These are phyloP conservation scores for Amanita phalloides DNA, from an alignment of 768 basidiomycete species.

Conservation along the genomic window DNA sequence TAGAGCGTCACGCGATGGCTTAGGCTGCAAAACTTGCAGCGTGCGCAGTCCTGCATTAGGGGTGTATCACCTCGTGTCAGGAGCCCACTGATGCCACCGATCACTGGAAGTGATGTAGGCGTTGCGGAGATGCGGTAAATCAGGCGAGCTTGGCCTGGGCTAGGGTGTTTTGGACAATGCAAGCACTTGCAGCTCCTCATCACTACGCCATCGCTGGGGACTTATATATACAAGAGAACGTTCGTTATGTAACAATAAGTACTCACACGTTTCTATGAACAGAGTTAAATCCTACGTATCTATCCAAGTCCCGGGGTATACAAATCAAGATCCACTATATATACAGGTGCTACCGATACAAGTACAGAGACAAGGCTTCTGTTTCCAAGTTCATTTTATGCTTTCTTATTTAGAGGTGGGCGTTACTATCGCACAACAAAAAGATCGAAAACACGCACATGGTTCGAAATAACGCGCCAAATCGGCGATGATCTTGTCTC, in stretches of 20 bases:
- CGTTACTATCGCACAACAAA: neutral
- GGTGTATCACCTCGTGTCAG: too few species aligned
- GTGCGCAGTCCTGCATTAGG: too few species aligned
- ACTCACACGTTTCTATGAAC: neutral
- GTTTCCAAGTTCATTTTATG: neutral
- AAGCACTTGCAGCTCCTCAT: too few species aligned
- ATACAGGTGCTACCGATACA: slow-evolving; percentile 4
- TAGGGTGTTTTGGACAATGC: too few species aligned
- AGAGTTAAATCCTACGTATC: neutral
- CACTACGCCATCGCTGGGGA: neutral
- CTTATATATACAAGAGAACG: neutral
- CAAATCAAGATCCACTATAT: neutral
- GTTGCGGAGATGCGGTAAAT: too few species aligned
- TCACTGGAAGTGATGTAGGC: too few species aligned
- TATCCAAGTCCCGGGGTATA: neutral
- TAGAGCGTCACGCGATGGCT: too few species aligned
- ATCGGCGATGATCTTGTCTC: slow-evolving; percentile 30
- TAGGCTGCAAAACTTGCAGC: too few species aligned
- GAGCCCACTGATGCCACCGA: too few species aligned
- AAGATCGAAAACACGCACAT: too few species aligned
- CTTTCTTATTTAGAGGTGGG: neutral
- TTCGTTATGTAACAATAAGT: neutral
- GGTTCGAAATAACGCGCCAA: slow-evolving; percentile 27
- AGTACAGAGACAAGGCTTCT: neutral
- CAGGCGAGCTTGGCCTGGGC: too few species aligned